phyloP scores from a whole-genome alignment of 2,329 filamentous ascomycete genomes.

The Botryotinia convoluta region DNA sequence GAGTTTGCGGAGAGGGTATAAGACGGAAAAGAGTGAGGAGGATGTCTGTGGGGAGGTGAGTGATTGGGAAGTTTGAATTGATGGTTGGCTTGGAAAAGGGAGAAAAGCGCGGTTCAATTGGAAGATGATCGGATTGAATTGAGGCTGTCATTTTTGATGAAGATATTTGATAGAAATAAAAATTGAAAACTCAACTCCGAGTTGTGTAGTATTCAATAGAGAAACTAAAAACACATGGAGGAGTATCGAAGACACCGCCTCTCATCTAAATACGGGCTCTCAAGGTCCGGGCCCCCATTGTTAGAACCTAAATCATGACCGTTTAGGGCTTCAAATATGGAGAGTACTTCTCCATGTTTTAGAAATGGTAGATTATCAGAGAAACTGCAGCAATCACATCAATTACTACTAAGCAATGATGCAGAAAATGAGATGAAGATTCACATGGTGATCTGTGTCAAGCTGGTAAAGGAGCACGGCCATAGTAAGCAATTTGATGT shows the following conservation, averaged over 20 bases:
- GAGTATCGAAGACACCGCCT: not conserved
- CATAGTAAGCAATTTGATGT: not conserved
- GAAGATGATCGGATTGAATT: not conserved
- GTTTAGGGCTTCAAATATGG: not conserved
- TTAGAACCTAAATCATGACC: not conserved
- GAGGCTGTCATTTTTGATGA: not conserved
- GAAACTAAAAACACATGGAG: not conserved
- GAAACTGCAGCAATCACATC: not conserved
- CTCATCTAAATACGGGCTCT: not conserved
- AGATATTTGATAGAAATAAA: not conserved
- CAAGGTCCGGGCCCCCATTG: not conserved
- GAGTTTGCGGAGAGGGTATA: not conserved
- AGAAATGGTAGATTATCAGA: not conserved
- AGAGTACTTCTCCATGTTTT: not conserved
- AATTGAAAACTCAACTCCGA: not conserved
- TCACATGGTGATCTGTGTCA: not conserved
- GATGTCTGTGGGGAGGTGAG: constrained; percentile 6
- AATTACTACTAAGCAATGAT: not conserved
- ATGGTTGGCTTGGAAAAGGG: not conserved
- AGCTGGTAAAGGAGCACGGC: not conserved
- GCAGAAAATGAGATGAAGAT: not conserved
- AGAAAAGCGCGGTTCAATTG: not conserved
- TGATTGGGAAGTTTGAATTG: not conserved
- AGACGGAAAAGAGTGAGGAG: not conserved
- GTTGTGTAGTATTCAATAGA: not conserved